Conservation (phyloP, 2,329 filamentous ascomycete species). For the Fusarium hainanense region DNA sequence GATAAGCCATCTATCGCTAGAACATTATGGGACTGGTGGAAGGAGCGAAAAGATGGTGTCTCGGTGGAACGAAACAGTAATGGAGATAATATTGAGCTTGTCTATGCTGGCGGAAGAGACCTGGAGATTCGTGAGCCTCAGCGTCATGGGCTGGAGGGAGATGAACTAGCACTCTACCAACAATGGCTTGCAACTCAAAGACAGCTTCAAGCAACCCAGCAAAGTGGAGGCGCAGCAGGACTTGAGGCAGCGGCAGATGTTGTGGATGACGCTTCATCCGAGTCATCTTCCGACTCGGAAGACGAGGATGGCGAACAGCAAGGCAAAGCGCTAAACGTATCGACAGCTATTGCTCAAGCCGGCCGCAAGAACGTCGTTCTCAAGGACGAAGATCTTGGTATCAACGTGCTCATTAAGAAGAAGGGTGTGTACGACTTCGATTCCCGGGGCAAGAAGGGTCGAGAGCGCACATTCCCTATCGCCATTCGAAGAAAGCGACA, state of each 20-base stretch:
- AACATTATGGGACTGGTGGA: constrained; percentile 84
- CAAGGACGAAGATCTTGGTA: constrained; percentile 89
- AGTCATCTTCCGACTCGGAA: constrained; percentile 86
- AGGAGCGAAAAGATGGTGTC: constrained; percentile 72
- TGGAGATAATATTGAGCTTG: constrained; percentile 72
- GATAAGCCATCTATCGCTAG: constrained; percentile 71
- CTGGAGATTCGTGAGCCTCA: constrained; percentile 70
- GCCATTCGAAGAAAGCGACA: constrained; percentile 80
- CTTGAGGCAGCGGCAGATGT: constrained; percentile 78
- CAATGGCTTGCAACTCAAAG: constrained; percentile 91
- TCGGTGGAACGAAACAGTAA: constrained; percentile 65
- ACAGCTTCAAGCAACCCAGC: constrained; percentile 84
- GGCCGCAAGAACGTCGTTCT: constrained; percentile 87
- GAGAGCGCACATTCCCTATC: constrained; percentile 92
- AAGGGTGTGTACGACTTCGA: constrained; percentile 95
- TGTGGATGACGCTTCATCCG: constrained; percentile 86
- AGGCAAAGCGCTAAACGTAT: constrained; percentile 89
- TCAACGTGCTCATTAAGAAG: constrained; percentile 88
- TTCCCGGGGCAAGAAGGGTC: constrained; percentile 88
- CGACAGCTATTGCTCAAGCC: constrained; percentile 84
- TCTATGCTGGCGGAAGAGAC: constrained; percentile 72
- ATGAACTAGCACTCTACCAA: constrained; percentile 85
- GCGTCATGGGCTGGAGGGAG: constrained; percentile 74
- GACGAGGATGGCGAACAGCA: constrained; percentile 92
- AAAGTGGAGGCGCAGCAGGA: constrained; percentile 73